Conservation (phyloP, 495 filamentous ascomycete genomes). For the Lentithecium fluviatile region DNA sequence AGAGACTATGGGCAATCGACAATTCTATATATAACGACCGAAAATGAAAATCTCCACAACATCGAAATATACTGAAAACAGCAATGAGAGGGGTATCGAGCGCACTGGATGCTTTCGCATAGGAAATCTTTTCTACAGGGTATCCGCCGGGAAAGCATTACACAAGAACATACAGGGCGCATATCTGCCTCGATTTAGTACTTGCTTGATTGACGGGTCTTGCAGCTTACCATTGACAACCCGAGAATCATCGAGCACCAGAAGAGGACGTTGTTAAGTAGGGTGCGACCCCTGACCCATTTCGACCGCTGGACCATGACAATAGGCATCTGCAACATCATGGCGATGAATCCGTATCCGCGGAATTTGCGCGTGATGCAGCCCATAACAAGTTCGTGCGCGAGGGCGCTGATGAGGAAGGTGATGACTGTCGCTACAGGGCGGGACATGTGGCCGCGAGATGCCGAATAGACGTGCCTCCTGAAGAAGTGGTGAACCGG, state of each 20-base stretch:
- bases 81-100: background rate
- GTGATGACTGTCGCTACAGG: constrained; percentile 84
- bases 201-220: background rate
- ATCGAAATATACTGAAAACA: background rate
- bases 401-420: constrained; percentile 83
- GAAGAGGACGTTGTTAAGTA: constrained; percentile 89
- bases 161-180: constrained; percentile 36
- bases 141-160: constrained; percentile 5
- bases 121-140: background rate
- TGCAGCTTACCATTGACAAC: constrained; percentile 71
- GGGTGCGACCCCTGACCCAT: constrained; percentile 68
- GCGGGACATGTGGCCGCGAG: constrained; percentile 69
- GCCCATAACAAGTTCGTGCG: constrained; percentile 94
- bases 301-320: constrained; percentile 82
- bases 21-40: background rate
- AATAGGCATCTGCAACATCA: constrained; percentile 96
- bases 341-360: constrained; percentile 88
- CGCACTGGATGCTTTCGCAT: background rate
- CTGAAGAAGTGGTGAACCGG: constrained; percentile 98
- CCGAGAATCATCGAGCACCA: constrained; percentile 96
- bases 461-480: constrained; percentile 87
- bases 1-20: no score
- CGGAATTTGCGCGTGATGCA: constrained; percentile 97
- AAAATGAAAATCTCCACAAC: no score
- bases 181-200: constrained; percentile 31